A percentile compares a stretch with the other conserved stretches of the same genome.
Conservation (phyloP, 768 basidiomycete species). For the Erythrobasidium yunnanense region DNA sequence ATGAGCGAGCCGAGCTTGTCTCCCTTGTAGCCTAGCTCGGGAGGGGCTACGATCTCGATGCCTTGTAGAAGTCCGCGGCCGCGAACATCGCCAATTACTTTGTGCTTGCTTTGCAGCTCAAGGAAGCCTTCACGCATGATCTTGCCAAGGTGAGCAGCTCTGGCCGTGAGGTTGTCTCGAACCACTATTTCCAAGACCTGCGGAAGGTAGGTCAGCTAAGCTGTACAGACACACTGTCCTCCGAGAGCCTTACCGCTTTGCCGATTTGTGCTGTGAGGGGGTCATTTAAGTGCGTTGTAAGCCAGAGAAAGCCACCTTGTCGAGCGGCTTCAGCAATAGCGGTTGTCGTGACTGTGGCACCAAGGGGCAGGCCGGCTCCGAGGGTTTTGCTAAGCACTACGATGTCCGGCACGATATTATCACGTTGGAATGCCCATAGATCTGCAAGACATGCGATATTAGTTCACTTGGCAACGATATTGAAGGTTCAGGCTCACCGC, state of each 20-base stretch:
- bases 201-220: not conserved
- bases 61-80: slow-evolving; percentile 34
- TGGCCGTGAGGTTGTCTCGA: slow-evolving; percentile 5
- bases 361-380: slow-evolving; percentile 37
- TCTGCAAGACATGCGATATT: slow-evolving; percentile 20
- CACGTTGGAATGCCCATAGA: slow-evolving; percentile 37
- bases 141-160: not conserved
- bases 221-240: not conserved
- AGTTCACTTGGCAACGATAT: not conserved
- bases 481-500: slow-evolving; percentile 21
- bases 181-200: slow-evolving; percentile 11
- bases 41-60: slow-evolving; percentile 29
- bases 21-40: not conserved
- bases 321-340: slow-evolving; percentile 27
- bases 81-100: slow-evolving; percentile 34
- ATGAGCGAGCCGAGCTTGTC: slow-evolving; percentile 11
- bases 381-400: slow-evolving; percentile 38
- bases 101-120: slow-evolving; percentile 31
- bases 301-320: slow-evolving; percentile 34
- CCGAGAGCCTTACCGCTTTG: not conserved
- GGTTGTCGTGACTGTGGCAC: slow-evolving; percentile 31
- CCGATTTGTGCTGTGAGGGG: slow-evolving; percentile 32
- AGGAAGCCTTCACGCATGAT: not conserved
- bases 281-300: slow-evolving; percentile 37
- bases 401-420: slow-evolving; percentile 37